Evolutionary conservation across 2,329 filamentous ascomycete species (phyloP).

Genomic region (Chaetomiaceae sp.): DNA sequence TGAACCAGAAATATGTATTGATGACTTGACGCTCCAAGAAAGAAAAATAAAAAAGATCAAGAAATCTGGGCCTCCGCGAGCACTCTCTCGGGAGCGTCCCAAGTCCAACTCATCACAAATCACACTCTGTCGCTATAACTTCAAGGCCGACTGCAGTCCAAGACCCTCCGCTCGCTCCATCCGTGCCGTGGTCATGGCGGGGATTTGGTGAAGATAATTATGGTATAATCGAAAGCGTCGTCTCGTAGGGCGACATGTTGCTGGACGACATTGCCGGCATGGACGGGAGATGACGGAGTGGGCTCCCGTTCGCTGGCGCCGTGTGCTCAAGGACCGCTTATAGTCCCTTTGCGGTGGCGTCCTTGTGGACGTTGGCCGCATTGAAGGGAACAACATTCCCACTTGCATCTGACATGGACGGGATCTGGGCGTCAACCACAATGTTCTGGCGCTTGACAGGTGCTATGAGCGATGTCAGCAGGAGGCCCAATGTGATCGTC

Average conservation of each 20-base stretch:
- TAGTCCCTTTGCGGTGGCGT: conserved; percentile 33
- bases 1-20: too few relatives aligned
- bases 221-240: background rate
- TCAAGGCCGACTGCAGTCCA: background rate
- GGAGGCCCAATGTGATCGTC: background rate
- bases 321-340: conserved; percentile 24
- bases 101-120: background rate
- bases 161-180: background rate
- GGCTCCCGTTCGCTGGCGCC: background rate
- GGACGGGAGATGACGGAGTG: background rate
- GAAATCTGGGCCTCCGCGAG: too few relatives aligned
- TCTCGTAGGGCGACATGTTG: too few relatives aligned
- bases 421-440: conserved; percentile 33
- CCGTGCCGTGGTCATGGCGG: background rate
- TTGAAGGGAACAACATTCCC: conserved; percentile 46
- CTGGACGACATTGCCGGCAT: background rate
- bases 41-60: too few relatives aligned
- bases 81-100: too few relatives aligned
- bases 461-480: conserved; percentile 15
- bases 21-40: too few relatives aligned
- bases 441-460: conserved; percentile 29
- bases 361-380: conserved; percentile 39
- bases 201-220: background rate
- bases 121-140: background rate
- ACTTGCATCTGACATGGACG: conserved; percentile 43